Base-by-base conservation (phyloP, 2,329 filamentous ascomycete species). In the Pseudogymnoascus sp. region DNA sequence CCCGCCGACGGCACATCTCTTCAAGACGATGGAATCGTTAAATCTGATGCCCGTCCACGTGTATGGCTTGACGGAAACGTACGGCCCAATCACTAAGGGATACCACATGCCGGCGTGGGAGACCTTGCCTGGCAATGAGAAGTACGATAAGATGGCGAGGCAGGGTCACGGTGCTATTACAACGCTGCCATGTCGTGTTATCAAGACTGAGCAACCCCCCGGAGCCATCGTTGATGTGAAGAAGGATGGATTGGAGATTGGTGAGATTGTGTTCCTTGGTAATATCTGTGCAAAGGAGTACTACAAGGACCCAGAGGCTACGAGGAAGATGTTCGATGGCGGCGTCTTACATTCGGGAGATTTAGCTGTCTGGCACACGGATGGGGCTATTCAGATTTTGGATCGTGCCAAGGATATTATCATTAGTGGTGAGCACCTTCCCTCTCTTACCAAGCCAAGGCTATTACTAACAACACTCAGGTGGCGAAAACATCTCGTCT, bases 381-480 rank as follows among this genome's bases (percentile, higher is more conserved):
- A 97, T 71, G 92, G 93, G 1, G 88, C 90, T 62, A 87, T 91
- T 47, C 91, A 97, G 77, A 96, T 99, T 65, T 78, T 95, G 62
- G 94, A 99, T 75, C 83, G 94, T 18, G 90, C 91, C 12, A 99
- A 99, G 78, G 94, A 99, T 71, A 97, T 99, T 60, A 99, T 99
- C 70, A 99, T 99, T 65, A 95, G 90, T 60, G 90, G 89, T 90
- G 78, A 67, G 80, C 73, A 58, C 50, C 50, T 38, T 22, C 50
- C 47, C 62, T 47, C 57, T 43, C 62, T 38, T 33, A 60, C 59
- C 3, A 30, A 15, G 18, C 18, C 38, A 18, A 39, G 18, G 6
- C 22, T 60, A 25, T 64, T 60, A 64, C 64, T 36, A 61, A 25
- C 25, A 39, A 57, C 35, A 61, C 41, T 58, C 62, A 90, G 92